Evolutionary conservation across 805 yeast species (phyloP), one percentile per base, ranked within the genome.

Genomic region (Hanseniaspora pseudoguilliermondii): DNA sequence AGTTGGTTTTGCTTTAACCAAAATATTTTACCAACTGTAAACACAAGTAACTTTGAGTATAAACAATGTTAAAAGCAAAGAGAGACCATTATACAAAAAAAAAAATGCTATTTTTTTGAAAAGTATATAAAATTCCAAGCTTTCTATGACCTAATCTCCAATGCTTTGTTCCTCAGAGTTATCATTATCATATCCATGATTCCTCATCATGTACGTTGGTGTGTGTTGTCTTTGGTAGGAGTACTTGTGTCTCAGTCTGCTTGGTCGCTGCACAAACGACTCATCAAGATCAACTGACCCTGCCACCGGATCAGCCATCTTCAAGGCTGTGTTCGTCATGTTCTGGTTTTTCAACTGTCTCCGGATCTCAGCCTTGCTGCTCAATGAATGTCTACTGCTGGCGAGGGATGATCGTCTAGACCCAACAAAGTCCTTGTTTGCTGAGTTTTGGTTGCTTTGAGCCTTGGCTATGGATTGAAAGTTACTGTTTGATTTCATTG

Each of bases 221-320:
- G 36, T 16, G 18, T 18, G 40, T 7, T 20, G 49, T 20, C 49
- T 18, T 6, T 29, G 38, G 18, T n/a, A 27, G 1, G 27, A 23
- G 10, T 46, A 23, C 4, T 7, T 15, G n/a, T 46, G 29, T 23
- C 56, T 44, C 35, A 53, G 18, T 16, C 50, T 11, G 6, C 40
- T 38, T 18, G 56, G 56, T 32, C 29, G 36, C 18, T 48, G 38
- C 8, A 44, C 44, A 46, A 46, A 53, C 1, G 40, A 29, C n/a
- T 46, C 50, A 21, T 53, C 56, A 8, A 53, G 21, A 39, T 53
- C 56, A 11, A 39, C 43, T 4, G 50, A 38, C n/a, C 56, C 56
- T 7, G 56, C 56, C 1, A 53, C 56, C 1, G 56, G 56, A 53
- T 53, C 56, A 27, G 56, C 56, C 56, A 53, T 53, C 13, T 29